These are phyloP conservation scores for Diplogelasinospora grovesii DNA, from an alignment of 495 filamentous ascomycete genomes.

Conservation along the genomic window DNA sequence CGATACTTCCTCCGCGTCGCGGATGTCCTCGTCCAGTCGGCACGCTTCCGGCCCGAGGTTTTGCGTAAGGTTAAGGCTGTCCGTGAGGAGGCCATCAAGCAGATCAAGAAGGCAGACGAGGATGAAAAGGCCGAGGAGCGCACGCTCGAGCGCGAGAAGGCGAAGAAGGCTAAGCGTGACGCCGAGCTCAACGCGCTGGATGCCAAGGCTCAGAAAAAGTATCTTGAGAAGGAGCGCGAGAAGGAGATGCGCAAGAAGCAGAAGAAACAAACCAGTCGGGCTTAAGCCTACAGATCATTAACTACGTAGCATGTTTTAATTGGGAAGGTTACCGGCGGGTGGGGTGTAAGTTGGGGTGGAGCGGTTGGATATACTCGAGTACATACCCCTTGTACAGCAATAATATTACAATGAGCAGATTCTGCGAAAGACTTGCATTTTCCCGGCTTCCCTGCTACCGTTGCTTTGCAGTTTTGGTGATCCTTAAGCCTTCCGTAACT, in stretches of 20 bases:
- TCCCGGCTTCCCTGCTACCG: too few species aligned
- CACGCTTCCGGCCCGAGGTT: conserved; percentile 86
- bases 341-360: too few species aligned
- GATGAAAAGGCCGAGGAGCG: conserved; percentile 95
- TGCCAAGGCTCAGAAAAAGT: conserved; percentile 93
- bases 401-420: too few species aligned
- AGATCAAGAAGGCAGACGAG: conserved; percentile 73
- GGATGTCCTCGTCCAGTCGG: conserved; percentile 67
- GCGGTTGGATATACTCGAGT: too few species aligned
- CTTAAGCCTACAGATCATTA: too few species aligned
- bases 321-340: too few species aligned
- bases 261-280: conserved; percentile 61
- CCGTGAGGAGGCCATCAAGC: conserved; percentile 75
- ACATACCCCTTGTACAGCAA: too few species aligned
- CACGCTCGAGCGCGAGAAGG: conserved; percentile 66
- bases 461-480: too few species aligned
- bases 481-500: too few species aligned
- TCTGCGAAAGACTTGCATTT: too few species aligned
- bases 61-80: conserved; percentile 70
- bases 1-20: conserved; percentile 74
- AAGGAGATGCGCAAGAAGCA: conserved; percentile 66
- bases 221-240: conserved; percentile 82
- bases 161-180: conserved; percentile 92
- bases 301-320: too few species aligned
- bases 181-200: conserved; percentile 70